A percentile compares a stretch with the other conserved stretches of the same genome.
Evolutionary conservation across 495 filamentous ascomycete species (phyloP).

Genomic region (Physcia stellaris): DNA sequence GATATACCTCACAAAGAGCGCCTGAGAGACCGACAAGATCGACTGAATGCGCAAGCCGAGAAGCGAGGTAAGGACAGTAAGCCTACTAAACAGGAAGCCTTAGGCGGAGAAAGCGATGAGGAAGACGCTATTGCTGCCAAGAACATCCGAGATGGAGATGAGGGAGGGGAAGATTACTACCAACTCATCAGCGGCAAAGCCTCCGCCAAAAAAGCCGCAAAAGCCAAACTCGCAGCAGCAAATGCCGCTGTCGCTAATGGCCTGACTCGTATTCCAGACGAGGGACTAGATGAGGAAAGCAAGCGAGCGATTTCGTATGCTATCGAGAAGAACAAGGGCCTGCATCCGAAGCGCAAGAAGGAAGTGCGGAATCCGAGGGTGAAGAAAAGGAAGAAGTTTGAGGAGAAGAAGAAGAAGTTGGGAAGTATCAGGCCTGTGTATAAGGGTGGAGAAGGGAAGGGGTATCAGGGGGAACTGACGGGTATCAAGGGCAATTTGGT

Average conservation of each 20-base stretch:
- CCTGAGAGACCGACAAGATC: conserved; percentile 64
- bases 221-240: conserved; percentile 47
- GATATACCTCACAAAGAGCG: conserved; percentile 89
- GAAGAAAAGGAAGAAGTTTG: conserved; percentile 92
- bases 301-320: conserved; percentile 81
- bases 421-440: conserved; percentile 68
- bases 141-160: conserved; percentile 27
- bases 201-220: conserved; percentile 58
- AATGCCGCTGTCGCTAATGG: conserved; percentile 44
- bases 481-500: conserved; percentile 90
- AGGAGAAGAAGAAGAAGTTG: conserved; percentile 91
- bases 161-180: conserved; percentile 63
- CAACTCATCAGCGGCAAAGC: conserved; percentile 62
- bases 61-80: conserved; percentile 53
- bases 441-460: conserved; percentile 72
- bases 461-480: conserved; percentile 84
- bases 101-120: conserved; percentile 51
- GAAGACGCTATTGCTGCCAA: conserved; percentile 29
- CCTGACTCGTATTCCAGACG: conserved; percentile 24
- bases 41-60: conserved; percentile 78
- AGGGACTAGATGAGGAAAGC: conserved; percentile 46
- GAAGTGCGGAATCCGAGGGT: conserved; percentile 87
- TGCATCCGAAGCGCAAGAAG: conserved; percentile 81
- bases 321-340: conserved; percentile 95
- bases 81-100: conserved; percentile 39